Conservation (phyloP, 2,329 filamentous ascomycete species). For the Parafenestella ontariensis region DNA sequence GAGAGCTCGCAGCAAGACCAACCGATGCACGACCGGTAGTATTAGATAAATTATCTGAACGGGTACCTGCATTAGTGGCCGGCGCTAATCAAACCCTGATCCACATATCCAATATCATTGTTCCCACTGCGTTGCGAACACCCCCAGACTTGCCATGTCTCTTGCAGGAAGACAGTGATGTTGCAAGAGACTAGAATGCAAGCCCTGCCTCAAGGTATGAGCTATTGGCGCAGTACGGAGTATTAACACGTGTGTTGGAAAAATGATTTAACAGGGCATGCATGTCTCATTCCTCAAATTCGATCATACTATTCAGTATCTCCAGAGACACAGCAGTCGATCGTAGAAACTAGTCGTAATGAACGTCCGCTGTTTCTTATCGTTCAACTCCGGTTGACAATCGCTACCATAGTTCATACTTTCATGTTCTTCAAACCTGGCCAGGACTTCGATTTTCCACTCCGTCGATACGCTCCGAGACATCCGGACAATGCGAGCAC, state of each 20-base stretch:
- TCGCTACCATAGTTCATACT: constrained; percentile 97
- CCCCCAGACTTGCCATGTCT: too few relatives aligned
- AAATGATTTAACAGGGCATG: neutral
- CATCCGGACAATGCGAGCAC: constrained; percentile 69
- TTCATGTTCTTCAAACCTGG: constrained; percentile 80
- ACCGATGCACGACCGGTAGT: too few relatives aligned
- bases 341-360: constrained; percentile 83
- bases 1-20: too few relatives aligned
- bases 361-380: constrained; percentile 51
- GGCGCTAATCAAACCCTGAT: neutral
- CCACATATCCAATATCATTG: neutral
- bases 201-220: too few relatives aligned
- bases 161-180: too few relatives aligned
- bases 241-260: neutral
- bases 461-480: constrained; percentile 31
- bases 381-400: constrained; percentile 56
- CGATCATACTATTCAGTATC: constrained; percentile 21
- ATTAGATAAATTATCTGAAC: too few relatives aligned
- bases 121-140: neutral
- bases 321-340: constrained; percentile 72
- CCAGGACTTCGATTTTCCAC: constrained; percentile 71
- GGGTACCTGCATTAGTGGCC: constrained; percentile 12
- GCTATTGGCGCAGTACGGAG: too few relatives aligned
- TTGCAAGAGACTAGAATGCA: too few relatives aligned
- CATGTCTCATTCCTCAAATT: neutral